phyloP scores from a whole-genome alignment of 1,284 basidiomycete genomes.

The Cystobasidium sp. region DNA sequence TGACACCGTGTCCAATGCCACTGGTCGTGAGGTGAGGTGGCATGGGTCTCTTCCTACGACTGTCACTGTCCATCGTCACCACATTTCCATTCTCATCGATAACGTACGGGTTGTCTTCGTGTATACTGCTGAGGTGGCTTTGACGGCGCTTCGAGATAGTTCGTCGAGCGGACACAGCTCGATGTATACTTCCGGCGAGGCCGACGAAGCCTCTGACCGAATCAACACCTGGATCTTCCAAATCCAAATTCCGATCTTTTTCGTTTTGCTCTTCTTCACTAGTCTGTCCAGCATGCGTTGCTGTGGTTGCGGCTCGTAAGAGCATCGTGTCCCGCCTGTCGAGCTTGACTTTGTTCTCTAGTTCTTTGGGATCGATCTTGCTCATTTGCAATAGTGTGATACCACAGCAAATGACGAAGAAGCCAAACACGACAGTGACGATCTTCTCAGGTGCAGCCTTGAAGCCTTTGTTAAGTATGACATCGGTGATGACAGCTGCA shows the following conservation, averaged over 20 bases:
- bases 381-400: constrained; percentile 96
- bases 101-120: constrained; percentile 25
- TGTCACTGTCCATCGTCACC: constrained; percentile 57
- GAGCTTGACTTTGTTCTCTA: constrained; percentile 64
- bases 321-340: constrained; percentile 84
- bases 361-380: constrained; percentile 79
- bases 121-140: constrained; percentile 25
- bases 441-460: constrained; percentile 74
- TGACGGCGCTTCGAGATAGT: constrained; percentile 31
- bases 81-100: constrained; percentile 62
- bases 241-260: constrained; percentile 56
- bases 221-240: constrained; percentile 81
- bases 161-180: constrained; percentile 61
- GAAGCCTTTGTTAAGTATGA: constrained; percentile 87
- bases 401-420: constrained; percentile 69
- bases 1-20: constrained; percentile 56
- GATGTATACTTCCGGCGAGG: constrained; percentile 83
- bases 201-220: constrained; percentile 87
- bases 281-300: constrained; percentile 64
- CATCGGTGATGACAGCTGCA: constrained; percentile 56
- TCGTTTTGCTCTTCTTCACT: constrained; percentile 62
- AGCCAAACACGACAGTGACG: constrained; percentile 85
- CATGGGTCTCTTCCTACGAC: constrained; percentile 35
- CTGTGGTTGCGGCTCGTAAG: constrained; percentile 57
- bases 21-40: constrained; percentile 45